These are phyloP conservation scores for Ceratobasidium sp. DNA, from an alignment of 1,284 basidiomycete genomes.

Conservation along the genomic window DNA sequence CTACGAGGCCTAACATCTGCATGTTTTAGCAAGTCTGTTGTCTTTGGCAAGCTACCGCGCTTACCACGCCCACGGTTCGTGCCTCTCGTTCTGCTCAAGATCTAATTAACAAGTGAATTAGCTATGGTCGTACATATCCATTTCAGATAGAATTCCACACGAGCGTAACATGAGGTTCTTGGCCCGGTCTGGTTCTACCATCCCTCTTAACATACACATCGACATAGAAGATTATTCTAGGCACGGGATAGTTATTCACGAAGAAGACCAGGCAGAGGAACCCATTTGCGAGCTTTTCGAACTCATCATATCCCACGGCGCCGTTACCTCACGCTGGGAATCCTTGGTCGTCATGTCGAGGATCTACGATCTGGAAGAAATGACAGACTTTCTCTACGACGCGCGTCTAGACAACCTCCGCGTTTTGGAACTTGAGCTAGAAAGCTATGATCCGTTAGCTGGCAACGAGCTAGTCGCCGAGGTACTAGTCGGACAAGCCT, in stretches of 20 bases:
- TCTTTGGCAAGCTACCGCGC: conserved; percentile 13
- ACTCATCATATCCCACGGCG: conserved; percentile 8
- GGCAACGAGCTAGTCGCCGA: background rate
- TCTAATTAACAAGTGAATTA: background rate
- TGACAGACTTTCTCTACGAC: conserved; percentile 5
- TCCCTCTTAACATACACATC: conserved; percentile 13
- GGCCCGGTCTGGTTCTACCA: background rate
- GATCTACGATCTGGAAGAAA: background rate
- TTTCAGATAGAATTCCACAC: background rate
- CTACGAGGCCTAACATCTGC: background rate
- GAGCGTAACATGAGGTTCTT: background rate
- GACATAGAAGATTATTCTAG: conserved; percentile 9
- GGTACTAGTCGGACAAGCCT: background rate
- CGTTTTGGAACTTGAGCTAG: background rate
- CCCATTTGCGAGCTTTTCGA: background rate
- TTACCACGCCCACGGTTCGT: conserved; percentile 27
- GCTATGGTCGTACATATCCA: conserved; percentile 31
- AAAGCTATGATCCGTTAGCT: background rate
- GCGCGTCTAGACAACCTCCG: conserved; percentile 7
- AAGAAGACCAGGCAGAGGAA: background rate
- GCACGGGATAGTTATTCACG: background rate
- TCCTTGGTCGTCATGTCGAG: background rate
- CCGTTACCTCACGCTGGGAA: conserved; percentile 14
- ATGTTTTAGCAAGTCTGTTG: conserved; percentile 28
- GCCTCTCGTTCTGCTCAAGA: background rate